These are phyloP conservation scores for Sphagnum magellanicum DNA, from an alignment of 228 moss, liverwort and hornwort genomes.

Conservation along the genomic window DNA sequence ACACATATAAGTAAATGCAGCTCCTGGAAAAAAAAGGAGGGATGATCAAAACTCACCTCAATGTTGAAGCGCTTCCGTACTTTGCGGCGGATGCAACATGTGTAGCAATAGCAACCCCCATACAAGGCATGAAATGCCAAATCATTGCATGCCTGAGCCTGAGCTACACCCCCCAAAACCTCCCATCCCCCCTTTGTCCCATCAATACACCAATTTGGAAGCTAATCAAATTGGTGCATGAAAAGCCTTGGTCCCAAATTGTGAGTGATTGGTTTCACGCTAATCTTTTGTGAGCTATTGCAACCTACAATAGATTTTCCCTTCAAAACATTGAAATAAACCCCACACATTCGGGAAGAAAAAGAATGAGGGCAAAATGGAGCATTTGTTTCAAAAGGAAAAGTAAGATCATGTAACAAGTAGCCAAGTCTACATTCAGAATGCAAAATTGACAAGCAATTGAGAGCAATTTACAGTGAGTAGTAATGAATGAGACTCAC, in stretches of 20 bases:
- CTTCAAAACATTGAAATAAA: too few relatives aligned
- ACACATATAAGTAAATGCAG: not conserved
- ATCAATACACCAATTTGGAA: not conserved
- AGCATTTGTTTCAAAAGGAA: too few relatives aligned
- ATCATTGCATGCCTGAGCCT: constrained; percentile 64
- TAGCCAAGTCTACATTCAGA: not conserved
- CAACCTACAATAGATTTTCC: too few relatives aligned
- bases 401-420: not conserved
- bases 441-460: not conserved
- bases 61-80: constrained; percentile 85
- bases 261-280: not conserved
- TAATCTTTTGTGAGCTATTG: not conserved
- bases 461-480: not conserved
- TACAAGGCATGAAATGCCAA: constrained; percentile 72
- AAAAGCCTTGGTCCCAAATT: not conserved
- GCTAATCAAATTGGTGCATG: not conserved
- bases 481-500: constrained; percentile 37
- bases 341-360: not conserved
- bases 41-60: constrained; percentile 29
- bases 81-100: constrained; percentile 78
- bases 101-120: constrained; percentile 76
- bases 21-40: not conserved
- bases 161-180: constrained; percentile 32
- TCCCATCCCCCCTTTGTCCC: not conserved
- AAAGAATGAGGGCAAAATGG: not conserved